Percentiles rank a stretch among this genome's conserved stretches.
These are phyloP conservation scores for Hyphopichia pseudoburtonii DNA, from an alignment of 1,139 yeast genomes.

Conservation along the genomic window DNA sequence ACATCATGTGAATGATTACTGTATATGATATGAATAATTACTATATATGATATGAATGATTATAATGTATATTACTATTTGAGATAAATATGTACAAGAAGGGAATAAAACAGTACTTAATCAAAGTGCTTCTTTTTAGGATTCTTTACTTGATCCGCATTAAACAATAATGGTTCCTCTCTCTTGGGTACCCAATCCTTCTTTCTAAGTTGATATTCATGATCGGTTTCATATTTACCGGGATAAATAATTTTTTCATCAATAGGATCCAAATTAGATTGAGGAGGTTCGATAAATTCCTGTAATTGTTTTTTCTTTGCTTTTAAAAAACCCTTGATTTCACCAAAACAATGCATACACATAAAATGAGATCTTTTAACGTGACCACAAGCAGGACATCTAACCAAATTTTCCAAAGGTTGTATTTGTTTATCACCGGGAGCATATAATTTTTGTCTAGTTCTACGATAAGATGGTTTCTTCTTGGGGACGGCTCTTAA, in stretches of 20 bases:
- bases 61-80: not conserved
- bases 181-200: conserved; percentile 66
- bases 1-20: no score
- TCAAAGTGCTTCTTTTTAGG: conserved; percentile 2
- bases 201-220: conserved; percentile 44
- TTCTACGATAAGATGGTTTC: conserved; percentile 82
- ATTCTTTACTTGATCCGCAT: conserved; percentile 22
- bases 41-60: not conserved
- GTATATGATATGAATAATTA: no score
- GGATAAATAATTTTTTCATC: conserved; percentile 76
- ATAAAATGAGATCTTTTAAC: conserved; percentile 85
- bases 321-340: conserved; percentile 72
- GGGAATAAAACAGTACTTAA: not conserved
- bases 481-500: conserved; percentile 90
- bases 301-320: conserved; percentile 45
- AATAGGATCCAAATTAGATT: conserved; percentile 56
- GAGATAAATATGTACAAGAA: conserved; percentile 3
- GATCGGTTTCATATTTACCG: conserved; percentile 54
- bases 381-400: conserved; percentile 96
- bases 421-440: conserved; percentile 83
- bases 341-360: conserved; percentile 90
- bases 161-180: conserved; percentile 34
- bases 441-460: conserved; percentile 77
- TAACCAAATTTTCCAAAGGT: conserved; percentile 70
- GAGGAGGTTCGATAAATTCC: conserved; percentile 27